Percentiles rank a stretch among this genome's conserved stretches.
phyloP scores from a whole-genome alignment of 345 rosid genomes.

The Triadica sebifera region DNA sequence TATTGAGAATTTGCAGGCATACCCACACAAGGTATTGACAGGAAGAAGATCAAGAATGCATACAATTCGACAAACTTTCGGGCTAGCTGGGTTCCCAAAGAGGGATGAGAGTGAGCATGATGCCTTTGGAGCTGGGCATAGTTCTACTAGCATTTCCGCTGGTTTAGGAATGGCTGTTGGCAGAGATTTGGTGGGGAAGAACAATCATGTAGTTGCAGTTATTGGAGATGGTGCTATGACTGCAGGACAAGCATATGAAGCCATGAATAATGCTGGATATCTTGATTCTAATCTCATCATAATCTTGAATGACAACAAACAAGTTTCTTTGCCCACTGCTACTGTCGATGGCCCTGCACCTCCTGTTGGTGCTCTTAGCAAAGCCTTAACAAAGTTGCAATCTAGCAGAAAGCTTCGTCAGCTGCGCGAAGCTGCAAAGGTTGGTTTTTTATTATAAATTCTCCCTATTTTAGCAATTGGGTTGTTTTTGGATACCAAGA shows the following conservation, averaged over 20 bases:
- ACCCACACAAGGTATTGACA: slow-evolving; percentile 46
- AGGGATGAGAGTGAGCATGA: slow-evolving; percentile 48
- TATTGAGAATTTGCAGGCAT: slow-evolving; percentile 19
- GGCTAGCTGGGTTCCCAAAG: slow-evolving; percentile 50
- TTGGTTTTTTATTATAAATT: background rate
- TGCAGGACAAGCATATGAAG: slow-evolving; percentile 54
- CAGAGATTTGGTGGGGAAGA: slow-evolving; percentile 46
- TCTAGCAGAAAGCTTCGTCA: slow-evolving; percentile 30
- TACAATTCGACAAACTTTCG: slow-evolving; percentile 43
- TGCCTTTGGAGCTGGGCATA: slow-evolving; percentile 54
- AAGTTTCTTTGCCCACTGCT: slow-evolving; percentile 54
- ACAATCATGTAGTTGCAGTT: slow-evolving; percentile 46
- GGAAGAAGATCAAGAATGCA: slow-evolving; percentile 48
- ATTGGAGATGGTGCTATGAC: slow-evolving; percentile 60
- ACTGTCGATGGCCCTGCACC: slow-evolving; percentile 52
- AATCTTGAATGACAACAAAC: slow-evolving; percentile 48
- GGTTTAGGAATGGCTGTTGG: slow-evolving; percentile 54
- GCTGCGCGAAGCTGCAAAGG: slow-evolving; percentile 43
- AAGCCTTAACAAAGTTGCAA: slow-evolving; percentile 34
- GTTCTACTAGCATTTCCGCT: slow-evolving; percentile 59
- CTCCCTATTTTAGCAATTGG: background rate
- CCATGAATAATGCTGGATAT: slow-evolving; percentile 54
- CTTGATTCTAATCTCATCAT: slow-evolving; percentile 44
- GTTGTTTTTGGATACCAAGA: background rate
- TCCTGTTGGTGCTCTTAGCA: slow-evolving; percentile 47